phyloP scores from a whole-genome alignment of 2,329 filamentous ascomycete species.

The Davidsoniella eucalypti region DNA sequence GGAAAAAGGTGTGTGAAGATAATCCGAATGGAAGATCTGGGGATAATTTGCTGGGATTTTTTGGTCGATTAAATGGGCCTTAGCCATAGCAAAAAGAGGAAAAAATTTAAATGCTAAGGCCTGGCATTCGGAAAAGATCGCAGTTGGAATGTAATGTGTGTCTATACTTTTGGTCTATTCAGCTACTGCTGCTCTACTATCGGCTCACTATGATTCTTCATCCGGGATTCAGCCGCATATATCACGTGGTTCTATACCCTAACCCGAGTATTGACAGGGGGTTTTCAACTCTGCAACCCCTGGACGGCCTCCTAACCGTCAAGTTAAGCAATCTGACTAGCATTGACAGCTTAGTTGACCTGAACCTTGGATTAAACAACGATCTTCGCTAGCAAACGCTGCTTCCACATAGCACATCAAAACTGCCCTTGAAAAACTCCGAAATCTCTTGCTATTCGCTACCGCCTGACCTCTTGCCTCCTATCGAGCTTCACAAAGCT shows the following conservation, averaged over 20 bases:
- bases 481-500: no score
- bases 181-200: background rate
- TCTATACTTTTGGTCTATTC: constrained; percentile 6
- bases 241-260: constrained; percentile 5
- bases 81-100: constrained; percentile 24
- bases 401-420: no score
- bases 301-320: background rate
- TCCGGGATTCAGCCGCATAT: constrained; percentile 6
- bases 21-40: constrained; percentile 5
- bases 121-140: constrained; percentile 30
- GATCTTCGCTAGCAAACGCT: no score
- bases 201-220: background rate
- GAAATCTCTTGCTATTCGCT: no score
- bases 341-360: background rate
- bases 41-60: constrained; percentile 9
- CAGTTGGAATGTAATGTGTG: constrained; percentile 26
- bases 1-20: background rate
- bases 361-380: background rate
- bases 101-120: constrained; percentile 20
- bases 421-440: no score
- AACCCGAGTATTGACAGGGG: background rate
- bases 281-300: background rate
- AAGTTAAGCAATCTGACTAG: background rate
- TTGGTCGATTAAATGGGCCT: constrained; percentile 25
- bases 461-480: no score